Conservation (phyloP, 805 yeast genomes). For the Cyberlindnera japonica region DNA sequence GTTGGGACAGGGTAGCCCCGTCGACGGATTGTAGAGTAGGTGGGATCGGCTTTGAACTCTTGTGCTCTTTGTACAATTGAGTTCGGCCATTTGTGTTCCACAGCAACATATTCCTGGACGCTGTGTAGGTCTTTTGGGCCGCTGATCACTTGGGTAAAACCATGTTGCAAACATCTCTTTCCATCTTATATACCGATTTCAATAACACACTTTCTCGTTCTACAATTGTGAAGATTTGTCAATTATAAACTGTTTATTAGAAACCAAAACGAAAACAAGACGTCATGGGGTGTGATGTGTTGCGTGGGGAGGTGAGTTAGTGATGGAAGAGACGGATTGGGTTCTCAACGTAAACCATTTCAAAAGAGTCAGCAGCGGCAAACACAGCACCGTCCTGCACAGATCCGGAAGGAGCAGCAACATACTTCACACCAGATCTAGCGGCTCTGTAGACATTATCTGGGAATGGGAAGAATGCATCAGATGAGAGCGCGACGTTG, state of each 20-base stretch:
- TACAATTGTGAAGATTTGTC: too few species aligned
- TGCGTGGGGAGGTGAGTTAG: slow-evolving; percentile 33
- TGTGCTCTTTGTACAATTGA: slow-evolving; percentile 20
- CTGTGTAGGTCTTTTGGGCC: slow-evolving; percentile 92
- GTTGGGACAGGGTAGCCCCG: slow-evolving; percentile 89
- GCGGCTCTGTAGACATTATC: slow-evolving; percentile 98
- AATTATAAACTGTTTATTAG: slow-evolving; percentile 12
- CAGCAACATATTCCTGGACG: slow-evolving; percentile 99
- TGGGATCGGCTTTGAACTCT: slow-evolving; percentile 61
- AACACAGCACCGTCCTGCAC: slow-evolving; percentile 97
- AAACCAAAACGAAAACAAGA: neutral
- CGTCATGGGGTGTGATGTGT: too few species aligned
- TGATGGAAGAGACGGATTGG: slow-evolving; percentile 98
- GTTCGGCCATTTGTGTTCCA: slow-evolving; percentile 39
- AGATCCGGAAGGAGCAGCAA: slow-evolving; percentile 97
- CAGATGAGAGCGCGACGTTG: slow-evolving; percentile 90
- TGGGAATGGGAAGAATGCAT: slow-evolving; percentile 99
- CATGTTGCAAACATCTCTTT: slow-evolving; percentile 89
- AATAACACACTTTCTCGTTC: too few species aligned
- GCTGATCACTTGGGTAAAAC: slow-evolving; percentile 98
- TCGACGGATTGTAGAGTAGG: slow-evolving; percentile 91
- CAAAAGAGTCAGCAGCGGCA: slow-evolving; percentile 90
- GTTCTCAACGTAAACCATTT: slow-evolving; percentile 91
- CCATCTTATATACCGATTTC: too few species aligned
- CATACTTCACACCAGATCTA: slow-evolving; percentile 90